Evolutionary conservation across 441 rosid genomes (phyloP).

Genomic region (Biscutella laevigata): DNA sequence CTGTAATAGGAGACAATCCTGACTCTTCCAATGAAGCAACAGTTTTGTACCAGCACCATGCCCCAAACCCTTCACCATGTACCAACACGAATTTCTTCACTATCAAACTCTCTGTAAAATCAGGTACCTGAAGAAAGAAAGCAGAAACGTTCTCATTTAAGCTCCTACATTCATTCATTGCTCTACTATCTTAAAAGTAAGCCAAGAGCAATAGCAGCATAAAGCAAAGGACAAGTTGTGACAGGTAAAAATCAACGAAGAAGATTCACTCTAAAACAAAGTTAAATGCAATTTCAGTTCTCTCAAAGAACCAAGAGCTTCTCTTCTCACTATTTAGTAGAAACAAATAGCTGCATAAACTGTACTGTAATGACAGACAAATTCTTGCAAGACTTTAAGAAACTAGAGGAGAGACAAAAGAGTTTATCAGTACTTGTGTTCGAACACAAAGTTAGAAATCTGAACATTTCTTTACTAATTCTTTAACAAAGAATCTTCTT

Average conservation of each 20-base stretch:
- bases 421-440: too few species aligned
- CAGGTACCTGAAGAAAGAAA: slow-evolving; percentile 40
- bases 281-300: background rate
- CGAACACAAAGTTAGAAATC: too few species aligned
- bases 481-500: too few species aligned
- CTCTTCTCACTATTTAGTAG: too few species aligned
- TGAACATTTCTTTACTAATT: too few species aligned
- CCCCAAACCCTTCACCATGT: slow-evolving; percentile 97
- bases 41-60: slow-evolving; percentile 98
- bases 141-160: background rate
- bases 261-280: background rate
- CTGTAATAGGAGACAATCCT: slow-evolving; percentile 55
- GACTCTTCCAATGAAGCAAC: slow-evolving; percentile 76
- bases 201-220: background rate
- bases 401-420: too few species aligned
- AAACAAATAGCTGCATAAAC: too few species aligned
- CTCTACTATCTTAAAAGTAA: background rate
- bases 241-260: background rate
- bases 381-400: too few species aligned
- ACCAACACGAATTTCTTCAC: slow-evolving; percentile 54
- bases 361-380: too few species aligned
- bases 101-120: slow-evolving; percentile 50
- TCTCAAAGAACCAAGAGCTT: slow-evolving; percentile 4
- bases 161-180: background rate
- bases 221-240: slow-evolving; percentile 3